A percentile compares a stretch with the other conserved stretches of the same genome.
Evolutionary conservation across 129 eudicot genomes (phyloP).

Genomic region (Artemisia argyi): DNA sequence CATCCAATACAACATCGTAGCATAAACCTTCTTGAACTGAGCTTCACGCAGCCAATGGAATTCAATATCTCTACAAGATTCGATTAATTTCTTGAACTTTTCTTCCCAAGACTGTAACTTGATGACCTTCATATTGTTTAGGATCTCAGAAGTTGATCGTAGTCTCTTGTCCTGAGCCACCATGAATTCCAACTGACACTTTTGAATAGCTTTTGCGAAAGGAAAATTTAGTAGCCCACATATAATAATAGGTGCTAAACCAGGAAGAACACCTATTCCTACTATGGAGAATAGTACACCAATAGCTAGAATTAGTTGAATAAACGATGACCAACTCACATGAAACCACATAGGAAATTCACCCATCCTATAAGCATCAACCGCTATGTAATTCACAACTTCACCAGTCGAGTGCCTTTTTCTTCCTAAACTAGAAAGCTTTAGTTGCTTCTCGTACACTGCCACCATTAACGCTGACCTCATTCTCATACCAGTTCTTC

Average conservation of each 20-base stretch:
- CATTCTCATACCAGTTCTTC: constrained; percentile 62
- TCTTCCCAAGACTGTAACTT: constrained; percentile 91
- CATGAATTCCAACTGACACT: constrained; percentile 58
- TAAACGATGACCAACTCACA: constrained; percentile 35
- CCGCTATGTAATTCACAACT: constrained; percentile 58
- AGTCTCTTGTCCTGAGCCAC: constrained; percentile 62
- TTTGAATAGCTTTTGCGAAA: constrained; percentile 47
- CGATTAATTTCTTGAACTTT: constrained; percentile 45
- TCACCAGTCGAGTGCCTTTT: constrained; percentile 68
- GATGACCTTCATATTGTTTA: constrained; percentile 79
- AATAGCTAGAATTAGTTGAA: constrained; percentile 43
- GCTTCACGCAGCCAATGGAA: constrained; percentile 51
- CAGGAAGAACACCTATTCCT: constrained; percentile 54
- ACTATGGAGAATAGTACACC: constrained; percentile 44
- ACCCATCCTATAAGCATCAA: constrained; percentile 74
- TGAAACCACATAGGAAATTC: constrained; percentile 61
- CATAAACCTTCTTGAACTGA: constrained; percentile 36
- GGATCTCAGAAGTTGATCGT: constrained; percentile 67
- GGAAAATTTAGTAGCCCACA: constrained; percentile 60
- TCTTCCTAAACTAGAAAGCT: constrained; percentile 52
- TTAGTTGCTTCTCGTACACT: constrained; percentile 55
- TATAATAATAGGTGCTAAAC: constrained; percentile 47
- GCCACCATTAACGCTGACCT: constrained; percentile 69
- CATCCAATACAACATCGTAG: constrained; percentile 62
- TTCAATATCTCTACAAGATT: constrained; percentile 51